A percentile compares a stretch with the other conserved stretches of the same genome.
Conservation (phyloP, 2,329 filamentous ascomycete species). For the Trichoderma harzianum region DNA sequence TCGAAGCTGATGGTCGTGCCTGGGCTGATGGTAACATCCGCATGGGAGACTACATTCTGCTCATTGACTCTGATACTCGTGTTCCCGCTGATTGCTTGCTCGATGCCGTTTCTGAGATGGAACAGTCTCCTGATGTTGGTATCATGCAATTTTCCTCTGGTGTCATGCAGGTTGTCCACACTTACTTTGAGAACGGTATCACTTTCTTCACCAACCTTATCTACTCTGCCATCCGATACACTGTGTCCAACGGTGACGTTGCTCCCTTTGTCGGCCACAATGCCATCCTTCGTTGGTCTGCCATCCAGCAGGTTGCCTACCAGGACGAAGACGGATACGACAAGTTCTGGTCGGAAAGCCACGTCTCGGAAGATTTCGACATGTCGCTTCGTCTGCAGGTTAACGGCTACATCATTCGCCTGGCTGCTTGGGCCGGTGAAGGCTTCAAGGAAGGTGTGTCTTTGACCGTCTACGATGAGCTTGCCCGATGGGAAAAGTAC, state of each 20-base stretch:
- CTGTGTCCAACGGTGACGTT: conserved; percentile 73
- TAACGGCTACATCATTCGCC: conserved; percentile 67
- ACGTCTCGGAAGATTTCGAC: conserved; percentile 79
- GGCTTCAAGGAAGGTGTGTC: conserved; percentile 82
- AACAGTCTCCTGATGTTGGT: conserved; percentile 72
- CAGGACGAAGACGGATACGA: conserved; percentile 67
- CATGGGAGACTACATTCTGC: conserved; percentile 72
- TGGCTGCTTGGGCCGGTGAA: conserved; percentile 70
- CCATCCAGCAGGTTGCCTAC: conserved; percentile 71
- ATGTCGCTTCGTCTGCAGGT: conserved; percentile 76
- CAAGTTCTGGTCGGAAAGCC: conserved; percentile 78
- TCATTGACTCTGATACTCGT: conserved; percentile 78
- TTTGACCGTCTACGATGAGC: conserved; percentile 78
- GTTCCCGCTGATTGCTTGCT: conserved; percentile 74
- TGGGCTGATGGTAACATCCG: conserved; percentile 86
- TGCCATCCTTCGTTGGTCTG: conserved; percentile 70
- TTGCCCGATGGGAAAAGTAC: conserved; percentile 84
- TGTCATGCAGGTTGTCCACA: conserved; percentile 75
- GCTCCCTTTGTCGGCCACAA: conserved; percentile 81
- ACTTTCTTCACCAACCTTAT: conserved; percentile 72
- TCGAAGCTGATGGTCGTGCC: conserved; percentile 65
- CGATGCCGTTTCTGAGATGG: conserved; percentile 78
- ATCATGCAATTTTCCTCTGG: conserved; percentile 76
- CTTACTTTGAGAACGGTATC: conserved; percentile 68
- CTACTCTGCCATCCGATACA: conserved; percentile 73